Base-by-base conservation (phyloP, 768 basidiomycete genomes). In the Nevesoporus exiguus region DNA sequence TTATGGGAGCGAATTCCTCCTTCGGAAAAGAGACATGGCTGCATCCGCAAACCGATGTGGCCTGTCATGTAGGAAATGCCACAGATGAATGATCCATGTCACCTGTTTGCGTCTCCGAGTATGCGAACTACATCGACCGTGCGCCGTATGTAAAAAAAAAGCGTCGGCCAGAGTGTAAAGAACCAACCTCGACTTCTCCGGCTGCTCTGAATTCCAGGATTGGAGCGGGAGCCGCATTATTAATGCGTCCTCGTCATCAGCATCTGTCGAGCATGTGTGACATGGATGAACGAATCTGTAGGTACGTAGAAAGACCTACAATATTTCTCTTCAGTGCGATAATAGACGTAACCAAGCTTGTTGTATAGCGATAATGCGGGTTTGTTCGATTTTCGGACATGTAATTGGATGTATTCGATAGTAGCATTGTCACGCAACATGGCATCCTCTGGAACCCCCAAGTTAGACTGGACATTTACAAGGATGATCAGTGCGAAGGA, bases 311-410 rank as follows among this genome's bases (percentile, higher is more conserved):
- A 7, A 25, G 30, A 58, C 70, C 34, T 17, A 71, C 70, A 69
- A 36, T 69, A 71, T 37, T 55, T 60, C 2, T 17, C 17, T 1
- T 58, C 70, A 13, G 57, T 30, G 8, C 42, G 43, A 39, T 60
- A 44, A 15, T 40, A n/a, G 11, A 21, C 3, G 49, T 68, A 70
- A 27, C 68, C 68, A 10, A 70, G 63, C 15, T 59, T 64, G 2
- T 55, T 36, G 24, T 70, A 70, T 5, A 71, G 37, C 8, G 56
- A 51, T 30, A 34, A 43, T 14, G 68, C 68, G 10, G 60, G 55
- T 25, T 40, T 63, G 44, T 70, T 70, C 27, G 68, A 68, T 29
- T 36, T 66, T 39, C 68, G 64, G 33, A 70, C 70, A 2, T 71
- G 61, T 31, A 70, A 30, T 31, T 71, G 61, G 41, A 71, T 58